Evolutionary conservation across 106 monocot species (phyloP), one percentile per base, ranked within the genome.

Genomic region (Dioscorea dumetorum): DNA sequence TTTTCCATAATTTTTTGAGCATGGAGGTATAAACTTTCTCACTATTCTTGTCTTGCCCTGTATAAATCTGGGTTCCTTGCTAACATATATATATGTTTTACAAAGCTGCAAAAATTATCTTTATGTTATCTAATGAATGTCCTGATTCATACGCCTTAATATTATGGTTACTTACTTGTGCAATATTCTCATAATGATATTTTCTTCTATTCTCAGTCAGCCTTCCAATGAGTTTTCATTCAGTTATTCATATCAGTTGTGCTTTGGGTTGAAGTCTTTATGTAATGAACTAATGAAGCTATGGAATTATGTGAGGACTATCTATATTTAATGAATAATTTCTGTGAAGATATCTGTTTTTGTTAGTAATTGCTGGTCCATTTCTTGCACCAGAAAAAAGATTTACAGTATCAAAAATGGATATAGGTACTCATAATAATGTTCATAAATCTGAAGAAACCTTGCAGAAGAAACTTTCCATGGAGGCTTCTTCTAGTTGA

Each of bases 1-100:
- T 91, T 66, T 87, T 91, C 33, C 91, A 77, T 66, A 84, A 84
- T 62, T 91, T 91, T 62, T 75, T 91, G 48, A 91, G 91, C 75
- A 62, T 59, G 18, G 87, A 91, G 91, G 91, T 87, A 77, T 67
- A 6, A 11, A 34, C 48, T 60, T 22, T 24, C 67, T 67, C 11
- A 31, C 23, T 22, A 33, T 56, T 8, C 19, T 19, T 33, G 22
- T 61, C n/a, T 72, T 71, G 13, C 57, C 15, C 62, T 19, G 20
- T n/a, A 18, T 48, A 12, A 23, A 20, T 58, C 34, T 17, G 17
- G 28, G 49, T 63, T 58, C 67, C 31, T 67, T 28, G 41, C 54
- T 56, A 16, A 56, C 1, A 19, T 56, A 0, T 19, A 2, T 50
- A 3, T 53, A 9, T 63, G 9, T 21, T 18, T 18, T 18, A 56